Percentiles rank a stretch among this genome's conserved stretches.
phyloP scores from a whole-genome alignment of 78 protist species.

The Cavenderia fasciculata region DNA sequence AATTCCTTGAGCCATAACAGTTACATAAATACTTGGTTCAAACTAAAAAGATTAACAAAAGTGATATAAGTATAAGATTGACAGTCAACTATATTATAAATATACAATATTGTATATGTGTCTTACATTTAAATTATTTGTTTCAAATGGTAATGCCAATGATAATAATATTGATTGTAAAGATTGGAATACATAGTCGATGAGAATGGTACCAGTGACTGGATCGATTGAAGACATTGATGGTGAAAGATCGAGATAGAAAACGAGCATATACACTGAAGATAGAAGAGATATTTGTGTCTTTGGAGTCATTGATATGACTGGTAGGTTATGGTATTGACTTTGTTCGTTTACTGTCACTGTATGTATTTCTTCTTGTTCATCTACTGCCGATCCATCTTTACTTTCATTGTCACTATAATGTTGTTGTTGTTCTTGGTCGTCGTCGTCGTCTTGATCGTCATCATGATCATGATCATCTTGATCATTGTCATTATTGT shows the following conservation, averaged over 20 bases:
- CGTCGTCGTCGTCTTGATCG: slow-evolving; percentile 1
- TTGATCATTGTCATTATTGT: not conserved
- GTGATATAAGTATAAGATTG: not conserved
- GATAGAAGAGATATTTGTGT: slow-evolving; percentile 55
- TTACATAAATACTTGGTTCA: slow-evolving; percentile 46
- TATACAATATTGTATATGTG: not conserved
- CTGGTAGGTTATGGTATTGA: slow-evolving; percentile 51
- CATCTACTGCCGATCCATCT: no score
- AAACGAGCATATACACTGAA: slow-evolving; percentile 41
- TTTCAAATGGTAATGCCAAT: slow-evolving; percentile 33
- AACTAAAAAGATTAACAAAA: not conserved
- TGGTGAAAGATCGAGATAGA: slow-evolving; percentile 64
- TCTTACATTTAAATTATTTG: slow-evolving; percentile 10
- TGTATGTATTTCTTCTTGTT: no score
- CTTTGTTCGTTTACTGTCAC: not conserved
- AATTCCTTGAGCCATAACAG: slow-evolving; percentile 75
- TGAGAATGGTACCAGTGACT: slow-evolving; percentile 38
- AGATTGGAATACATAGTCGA: slow-evolving; percentile 30
- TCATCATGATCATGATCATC: slow-evolving; percentile 5
- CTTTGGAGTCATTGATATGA: slow-evolving; percentile 39
- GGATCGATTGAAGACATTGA: slow-evolving; percentile 72
- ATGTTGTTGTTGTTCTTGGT: not conserved
- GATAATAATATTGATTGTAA: slow-evolving; percentile 34
- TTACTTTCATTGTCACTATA: not conserved
- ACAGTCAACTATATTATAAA: not conserved